phyloP scores from a whole-genome alignment of 805 yeast genomes.

The Priceomyces castillae region DNA sequence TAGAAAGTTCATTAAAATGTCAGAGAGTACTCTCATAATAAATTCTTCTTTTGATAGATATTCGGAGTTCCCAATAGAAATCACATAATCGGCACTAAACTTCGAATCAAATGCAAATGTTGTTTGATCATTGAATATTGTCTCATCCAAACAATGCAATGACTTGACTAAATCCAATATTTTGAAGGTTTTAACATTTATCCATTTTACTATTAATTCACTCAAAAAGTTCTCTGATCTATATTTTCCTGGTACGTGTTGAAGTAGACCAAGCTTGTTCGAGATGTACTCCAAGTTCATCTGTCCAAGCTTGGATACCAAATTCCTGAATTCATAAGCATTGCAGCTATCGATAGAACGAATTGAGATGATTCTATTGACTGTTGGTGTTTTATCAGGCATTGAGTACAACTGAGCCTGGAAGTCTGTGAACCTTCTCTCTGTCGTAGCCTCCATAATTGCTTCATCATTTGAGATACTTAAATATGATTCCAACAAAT shows the following conservation, averaged over 20 bases:
- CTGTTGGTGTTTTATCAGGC: not conserved
- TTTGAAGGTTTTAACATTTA: not conserved
- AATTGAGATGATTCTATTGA: not conserved
- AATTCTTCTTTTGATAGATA: slow-evolving; percentile 8
- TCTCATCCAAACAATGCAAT: not conserved
- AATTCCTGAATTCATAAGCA: not conserved
- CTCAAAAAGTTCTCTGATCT: not conserved
- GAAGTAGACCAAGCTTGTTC: not conserved
- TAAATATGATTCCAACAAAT: not conserved
- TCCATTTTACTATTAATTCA: slow-evolving; percentile 1
- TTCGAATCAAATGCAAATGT: not conserved
- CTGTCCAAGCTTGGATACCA: not conserved
- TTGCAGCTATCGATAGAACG: not conserved
- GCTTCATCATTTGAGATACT: not conserved
- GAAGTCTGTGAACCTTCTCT: not conserved
- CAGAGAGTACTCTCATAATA: slow-evolving; percentile 3
- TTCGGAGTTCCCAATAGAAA: slow-evolving; percentile 1
- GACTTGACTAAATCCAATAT: not conserved
- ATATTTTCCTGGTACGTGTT: slow-evolving; percentile 1
- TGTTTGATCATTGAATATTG: slow-evolving; percentile 3
- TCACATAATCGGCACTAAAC: slow-evolving; percentile 3
- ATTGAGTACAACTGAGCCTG: not conserved
- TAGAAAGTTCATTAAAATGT: not conserved
- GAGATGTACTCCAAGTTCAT: slow-evolving; percentile 2
- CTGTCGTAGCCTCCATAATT: not conserved